These are phyloP conservation scores for Heterobasidion annosum DNA, from an alignment of 1,284 basidiomycete species.

Conservation along the genomic window DNA sequence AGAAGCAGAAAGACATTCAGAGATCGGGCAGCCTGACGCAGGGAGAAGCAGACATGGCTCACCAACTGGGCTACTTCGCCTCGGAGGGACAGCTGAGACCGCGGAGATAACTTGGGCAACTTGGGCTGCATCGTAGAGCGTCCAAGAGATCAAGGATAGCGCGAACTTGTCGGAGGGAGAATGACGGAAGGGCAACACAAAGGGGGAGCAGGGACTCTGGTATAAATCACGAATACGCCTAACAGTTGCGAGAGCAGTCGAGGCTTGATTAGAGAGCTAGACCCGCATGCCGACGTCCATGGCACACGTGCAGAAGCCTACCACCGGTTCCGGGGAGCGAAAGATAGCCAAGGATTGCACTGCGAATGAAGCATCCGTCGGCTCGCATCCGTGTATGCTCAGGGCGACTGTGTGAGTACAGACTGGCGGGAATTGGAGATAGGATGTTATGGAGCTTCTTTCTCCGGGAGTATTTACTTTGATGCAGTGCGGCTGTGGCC, in stretches of 20 bases:
- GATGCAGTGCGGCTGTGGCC: neutral
- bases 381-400: too few relatives aligned
- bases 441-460: neutral
- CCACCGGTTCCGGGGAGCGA: too few relatives aligned
- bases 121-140: too few relatives aligned
- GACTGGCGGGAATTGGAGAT: too few relatives aligned
- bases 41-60: neutral
- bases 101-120: neutral
- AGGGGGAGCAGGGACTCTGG: too few relatives aligned
- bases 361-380: too few relatives aligned
- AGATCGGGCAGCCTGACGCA: neutral
- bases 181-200: too few relatives aligned
- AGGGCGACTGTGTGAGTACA: too few relatives aligned
- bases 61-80: neutral
- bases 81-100: neutral
- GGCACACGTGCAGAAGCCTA: too few relatives aligned
- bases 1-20: neutral
- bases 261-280: neutral
- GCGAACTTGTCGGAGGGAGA: too few relatives aligned
- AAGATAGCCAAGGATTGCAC: too few relatives aligned
- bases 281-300: neutral
- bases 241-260: neutral
- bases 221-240: neutral
- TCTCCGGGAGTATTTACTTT: neutral
- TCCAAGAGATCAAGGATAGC: too few relatives aligned